Conservation (phyloP, 768 basidiomycete genomes). For the Boletus rufocinnamomeus region DNA sequence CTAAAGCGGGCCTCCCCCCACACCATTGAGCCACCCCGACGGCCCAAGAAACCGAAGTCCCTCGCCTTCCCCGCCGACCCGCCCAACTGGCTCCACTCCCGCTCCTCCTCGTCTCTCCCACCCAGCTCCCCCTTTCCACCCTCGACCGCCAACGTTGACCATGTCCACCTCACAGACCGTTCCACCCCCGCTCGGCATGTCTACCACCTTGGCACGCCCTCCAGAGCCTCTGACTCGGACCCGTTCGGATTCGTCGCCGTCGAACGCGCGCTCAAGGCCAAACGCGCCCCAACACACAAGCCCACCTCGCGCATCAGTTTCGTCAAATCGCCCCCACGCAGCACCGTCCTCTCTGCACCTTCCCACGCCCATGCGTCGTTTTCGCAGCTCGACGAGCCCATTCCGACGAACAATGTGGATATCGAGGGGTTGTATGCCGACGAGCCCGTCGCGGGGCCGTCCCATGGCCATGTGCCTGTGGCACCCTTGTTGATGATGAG, state of each 20-base stretch:
- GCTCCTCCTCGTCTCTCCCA: slow-evolving; percentile 34
- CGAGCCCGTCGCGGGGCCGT: slow-evolving; percentile 33
- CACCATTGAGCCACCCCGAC: slow-evolving; percentile 30
- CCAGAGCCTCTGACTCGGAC: slow-evolving; percentile 41
- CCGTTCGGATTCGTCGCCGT: slow-evolving; percentile 61
- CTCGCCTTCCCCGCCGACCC: slow-evolving; percentile 34
- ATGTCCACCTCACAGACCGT: slow-evolving; percentile 4
- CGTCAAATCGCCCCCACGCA: slow-evolving; percentile 25
- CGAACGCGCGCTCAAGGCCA: slow-evolving; percentile 50
- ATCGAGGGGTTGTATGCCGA: slow-evolving; percentile 39
- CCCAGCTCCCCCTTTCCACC: slow-evolving; percentile 36
- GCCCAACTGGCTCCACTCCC: slow-evolving; percentile 32
- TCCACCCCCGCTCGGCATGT: slow-evolving; percentile 15
- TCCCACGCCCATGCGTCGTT: slow-evolving; percentile 29
- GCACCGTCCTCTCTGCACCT: slow-evolving; percentile 17
- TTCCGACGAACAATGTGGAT: slow-evolving; percentile 35
- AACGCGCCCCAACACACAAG: slow-evolving; percentile 32
- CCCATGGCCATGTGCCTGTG: slow-evolving; percentile 16
- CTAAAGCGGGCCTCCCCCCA: slow-evolving; percentile 15
- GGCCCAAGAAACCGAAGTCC: slow-evolving; percentile 36
- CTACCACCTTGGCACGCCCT: slow-evolving; percentile 26
- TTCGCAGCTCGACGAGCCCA: slow-evolving; percentile 38
- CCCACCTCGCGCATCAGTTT: slow-evolving; percentile 11
- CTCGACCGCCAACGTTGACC: slow-evolving; percentile 23
- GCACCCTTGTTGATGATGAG: slow-evolving; percentile 29